phyloP scores from a whole-genome alignment of 2,329 filamentous ascomycete species.

The Fusarium sambucinum region DNA sequence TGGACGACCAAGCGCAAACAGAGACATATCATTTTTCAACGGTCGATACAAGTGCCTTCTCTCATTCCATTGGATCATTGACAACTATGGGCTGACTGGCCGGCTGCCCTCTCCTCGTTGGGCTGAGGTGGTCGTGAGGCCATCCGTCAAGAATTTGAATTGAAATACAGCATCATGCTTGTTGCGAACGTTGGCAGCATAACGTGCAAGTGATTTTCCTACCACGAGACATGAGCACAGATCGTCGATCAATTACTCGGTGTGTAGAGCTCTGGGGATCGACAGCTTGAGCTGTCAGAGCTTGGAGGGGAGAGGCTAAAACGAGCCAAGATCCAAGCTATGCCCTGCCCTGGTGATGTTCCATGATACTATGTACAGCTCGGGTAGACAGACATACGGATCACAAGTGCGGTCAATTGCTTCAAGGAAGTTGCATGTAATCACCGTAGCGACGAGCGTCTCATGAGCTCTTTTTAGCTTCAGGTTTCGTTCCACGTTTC shows the following conservation, averaged over 20 bases:
- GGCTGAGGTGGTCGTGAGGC: conserved; percentile 38
- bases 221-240: conserved; percentile 21
- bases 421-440: conserved; percentile 30
- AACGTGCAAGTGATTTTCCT: conserved; percentile 27
- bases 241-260: conserved; percentile 41
- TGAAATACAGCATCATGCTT: conserved; percentile 23
- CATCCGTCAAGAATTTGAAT: conserved; percentile 32
- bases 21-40: conserved; percentile 39
- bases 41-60: conserved; percentile 6
- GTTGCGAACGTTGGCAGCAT: conserved; percentile 13
- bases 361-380: neutral
- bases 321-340: conserved; percentile 36
- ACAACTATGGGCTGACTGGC: conserved; percentile 35
- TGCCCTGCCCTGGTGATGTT: conserved; percentile 34
- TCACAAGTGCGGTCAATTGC: conserved; percentile 35
- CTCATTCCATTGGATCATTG: conserved; percentile 24
- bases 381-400: neutral
- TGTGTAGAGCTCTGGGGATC: conserved; percentile 32
- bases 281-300: conserved; percentile 28
- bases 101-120: conserved; percentile 11
- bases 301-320: conserved; percentile 23
- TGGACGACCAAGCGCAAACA: conserved; percentile 18
- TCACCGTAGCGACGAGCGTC: conserved; percentile 37
- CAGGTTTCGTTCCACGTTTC: conserved; percentile 2
- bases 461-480: conserved; percentile 32